These are phyloP conservation scores for Juglanconis oblonga DNA, from an alignment of 2,329 filamentous ascomycete genomes.

Conservation along the genomic window DNA sequence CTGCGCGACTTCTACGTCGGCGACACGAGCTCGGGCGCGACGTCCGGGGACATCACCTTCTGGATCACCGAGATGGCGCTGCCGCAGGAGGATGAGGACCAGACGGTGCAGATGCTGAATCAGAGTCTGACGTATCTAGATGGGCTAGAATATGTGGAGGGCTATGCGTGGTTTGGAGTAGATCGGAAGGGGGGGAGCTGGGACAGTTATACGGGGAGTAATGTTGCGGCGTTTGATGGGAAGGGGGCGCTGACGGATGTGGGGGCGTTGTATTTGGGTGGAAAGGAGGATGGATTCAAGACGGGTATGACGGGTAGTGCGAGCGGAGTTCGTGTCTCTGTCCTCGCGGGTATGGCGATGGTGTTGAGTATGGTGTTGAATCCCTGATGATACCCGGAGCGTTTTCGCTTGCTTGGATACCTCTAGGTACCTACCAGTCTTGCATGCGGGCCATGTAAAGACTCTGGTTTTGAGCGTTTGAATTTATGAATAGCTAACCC, in stretches of 20 bases:
- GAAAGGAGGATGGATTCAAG: constrained; percentile 35
- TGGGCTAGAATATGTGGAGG: constrained; percentile 29
- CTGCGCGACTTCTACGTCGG: constrained; percentile 33
- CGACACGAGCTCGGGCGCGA: background rate
- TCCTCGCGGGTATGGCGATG: background rate
- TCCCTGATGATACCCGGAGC: background rate
- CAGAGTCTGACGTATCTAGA: constrained; percentile 35
- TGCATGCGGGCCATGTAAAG: background rate
- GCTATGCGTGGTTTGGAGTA: constrained; percentile 40
- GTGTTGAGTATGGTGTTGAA: background rate
- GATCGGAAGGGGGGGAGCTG: constrained; percentile 36
- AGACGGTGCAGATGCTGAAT: constrained; percentile 38
- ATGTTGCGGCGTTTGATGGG: constrained; percentile 34
- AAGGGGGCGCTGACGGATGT: constrained; percentile 36
- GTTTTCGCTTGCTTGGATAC: background rate
- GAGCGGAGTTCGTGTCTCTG: background rate
- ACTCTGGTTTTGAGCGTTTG: background rate
- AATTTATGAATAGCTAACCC: too few relatives aligned
- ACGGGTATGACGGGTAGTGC: constrained; percentile 26
- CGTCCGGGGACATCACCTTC: constrained; percentile 22
- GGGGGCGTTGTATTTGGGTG: constrained; percentile 37
- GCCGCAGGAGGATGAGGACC: constrained; percentile 30
- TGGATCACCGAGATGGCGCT: constrained; percentile 42
- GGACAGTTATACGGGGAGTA: constrained; percentile 37
- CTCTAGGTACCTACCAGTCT: too few relatives aligned